Conservation (phyloP, 192 early-diverging fungal genomes). For the Linnemannia zychae region DNA sequence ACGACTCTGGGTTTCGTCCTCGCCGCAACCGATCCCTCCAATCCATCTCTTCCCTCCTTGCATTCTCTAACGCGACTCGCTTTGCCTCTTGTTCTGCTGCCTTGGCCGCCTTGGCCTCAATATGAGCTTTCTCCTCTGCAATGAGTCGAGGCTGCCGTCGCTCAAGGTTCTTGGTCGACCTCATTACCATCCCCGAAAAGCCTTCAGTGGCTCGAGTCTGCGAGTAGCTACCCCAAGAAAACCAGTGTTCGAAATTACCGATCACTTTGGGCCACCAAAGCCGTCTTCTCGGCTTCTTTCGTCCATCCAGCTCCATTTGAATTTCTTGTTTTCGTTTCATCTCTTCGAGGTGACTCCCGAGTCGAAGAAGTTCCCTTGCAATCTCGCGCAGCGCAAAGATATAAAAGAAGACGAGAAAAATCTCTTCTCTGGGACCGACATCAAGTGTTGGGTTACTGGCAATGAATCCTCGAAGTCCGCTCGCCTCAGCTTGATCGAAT, state of each 20-base stretch:
- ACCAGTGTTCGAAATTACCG: constrained; percentile 20
- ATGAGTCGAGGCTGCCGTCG: not conserved
- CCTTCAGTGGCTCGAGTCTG: constrained; percentile 11
- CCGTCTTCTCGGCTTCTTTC: not conserved
- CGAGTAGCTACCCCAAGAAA: constrained; percentile 12
- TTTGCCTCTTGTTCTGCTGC: not conserved
- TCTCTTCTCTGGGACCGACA: constrained; percentile 50
- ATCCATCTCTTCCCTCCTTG: constrained; percentile 27
- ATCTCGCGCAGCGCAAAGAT: constrained; percentile 59
- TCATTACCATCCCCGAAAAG: constrained; percentile 8
- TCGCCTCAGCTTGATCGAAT: constrained; percentile 14
- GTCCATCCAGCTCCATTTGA: constrained; percentile 6
- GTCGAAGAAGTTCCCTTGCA: constrained; percentile 43
- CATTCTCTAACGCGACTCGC: not conserved
- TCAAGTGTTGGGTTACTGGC: constrained; percentile 13
- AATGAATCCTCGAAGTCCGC: not conserved
- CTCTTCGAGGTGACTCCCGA: constrained; percentile 6
- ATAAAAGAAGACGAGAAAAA: constrained; percentile 61
- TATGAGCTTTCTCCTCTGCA: constrained; percentile 1
- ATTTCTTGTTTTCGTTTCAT: not conserved
- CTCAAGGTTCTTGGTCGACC: constrained; percentile 5
- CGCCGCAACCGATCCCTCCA: not conserved
- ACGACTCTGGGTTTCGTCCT: not conserved
- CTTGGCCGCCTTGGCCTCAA: constrained; percentile 4
- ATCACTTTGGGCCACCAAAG: constrained; percentile 31